A percentile compares a stretch with the other conserved stretches of the same genome.
Conservation (phyloP, 2,329 filamentous ascomycete species). For the Aotearoamyces nothofagi region DNA sequence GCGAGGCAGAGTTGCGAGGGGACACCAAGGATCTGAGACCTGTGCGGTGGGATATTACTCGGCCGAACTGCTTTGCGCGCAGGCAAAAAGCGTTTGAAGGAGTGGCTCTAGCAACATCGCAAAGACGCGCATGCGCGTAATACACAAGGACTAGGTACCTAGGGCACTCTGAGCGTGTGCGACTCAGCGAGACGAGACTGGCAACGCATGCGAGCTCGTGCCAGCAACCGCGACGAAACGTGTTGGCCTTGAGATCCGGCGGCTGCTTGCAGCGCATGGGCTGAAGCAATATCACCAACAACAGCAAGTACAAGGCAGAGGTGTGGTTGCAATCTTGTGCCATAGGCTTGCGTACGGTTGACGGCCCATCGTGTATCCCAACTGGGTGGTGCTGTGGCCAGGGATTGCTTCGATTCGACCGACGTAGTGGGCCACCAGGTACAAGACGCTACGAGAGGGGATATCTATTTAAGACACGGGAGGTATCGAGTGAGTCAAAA, state of each 20-base stretch:
- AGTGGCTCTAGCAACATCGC: no score
- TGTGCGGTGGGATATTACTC: no score
- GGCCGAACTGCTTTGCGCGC: no score
- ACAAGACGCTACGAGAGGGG: no score
- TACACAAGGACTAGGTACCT: no score
- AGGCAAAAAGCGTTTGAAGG: no score
- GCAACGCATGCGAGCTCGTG: neutral
- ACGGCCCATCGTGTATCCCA: neutral
- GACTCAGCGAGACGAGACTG: neutral
- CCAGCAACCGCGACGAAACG: constrained; percentile 1
- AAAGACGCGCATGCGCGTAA: no score
- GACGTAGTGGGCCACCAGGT: no score
- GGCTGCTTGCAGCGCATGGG: constrained; percentile 1
- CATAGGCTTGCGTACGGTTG: neutral
- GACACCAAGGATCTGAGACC: no score
- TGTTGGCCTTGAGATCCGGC: constrained; percentile 1
- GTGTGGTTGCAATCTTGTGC: neutral
- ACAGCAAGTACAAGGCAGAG: neutral
- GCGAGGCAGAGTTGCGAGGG: no score
- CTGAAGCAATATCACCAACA: neutral
- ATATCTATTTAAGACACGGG: constrained; percentile 33
- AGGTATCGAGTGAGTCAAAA: constrained; percentile 5
- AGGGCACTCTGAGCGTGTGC: neutral
- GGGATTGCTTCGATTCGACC: no score
- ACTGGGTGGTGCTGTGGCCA: neutral